Evolutionary conservation across 768 basidiomycete species (phyloP), one percentile per base, ranked within the genome.

Genomic region (Botryobasidium botryosum): DNA sequence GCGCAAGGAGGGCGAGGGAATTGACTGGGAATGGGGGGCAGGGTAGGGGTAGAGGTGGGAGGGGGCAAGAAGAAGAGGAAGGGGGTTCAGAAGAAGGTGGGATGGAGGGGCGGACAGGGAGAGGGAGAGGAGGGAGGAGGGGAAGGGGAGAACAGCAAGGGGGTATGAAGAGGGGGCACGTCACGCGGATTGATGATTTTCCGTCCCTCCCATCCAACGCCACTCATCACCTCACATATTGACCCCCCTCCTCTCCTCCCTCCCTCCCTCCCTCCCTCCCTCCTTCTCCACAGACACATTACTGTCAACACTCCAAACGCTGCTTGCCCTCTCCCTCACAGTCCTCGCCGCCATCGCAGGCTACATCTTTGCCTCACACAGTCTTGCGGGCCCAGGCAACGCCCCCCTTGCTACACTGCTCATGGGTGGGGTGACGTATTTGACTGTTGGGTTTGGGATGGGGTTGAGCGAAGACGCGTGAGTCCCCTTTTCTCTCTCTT

Each of bases 291-390:
- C 75, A 56, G 68, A 87, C 52, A 72, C 79, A 0, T 62, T 90
- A 51, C 68, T 91, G 51, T 81, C 77, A 12, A 70, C 81, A n/a
- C 60, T 69, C 2, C 55, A 67, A 13, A 60, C 65, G 12, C 61
- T 72, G 24, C 72, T 82, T 10, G 80, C 87, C 15, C 64, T 85
- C 40, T 81, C 79, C 1, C 64, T 88, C 48, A 81, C 83, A 1
- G 70, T 90, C 50, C 81, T 86, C 5, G 82, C 85, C 50, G 77
- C 85, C 12, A 64, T 91, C 25, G 62, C 72, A 29, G 82, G 86
- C 4, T 94, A 92, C 59, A 61, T 96, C 17, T 84, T 91, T 52
- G 82, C 87, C n/a, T 80, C 85, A 2, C 83, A 86, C 60, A 78
- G 80, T 0, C 61, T 87, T 18, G 57, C 59, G 15, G 74, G 76